A percentile compares a stretch with the other conserved stretches of the same genome.
Conservation (phyloP, 305 asterid species). For the Monarda citriodora region DNA sequence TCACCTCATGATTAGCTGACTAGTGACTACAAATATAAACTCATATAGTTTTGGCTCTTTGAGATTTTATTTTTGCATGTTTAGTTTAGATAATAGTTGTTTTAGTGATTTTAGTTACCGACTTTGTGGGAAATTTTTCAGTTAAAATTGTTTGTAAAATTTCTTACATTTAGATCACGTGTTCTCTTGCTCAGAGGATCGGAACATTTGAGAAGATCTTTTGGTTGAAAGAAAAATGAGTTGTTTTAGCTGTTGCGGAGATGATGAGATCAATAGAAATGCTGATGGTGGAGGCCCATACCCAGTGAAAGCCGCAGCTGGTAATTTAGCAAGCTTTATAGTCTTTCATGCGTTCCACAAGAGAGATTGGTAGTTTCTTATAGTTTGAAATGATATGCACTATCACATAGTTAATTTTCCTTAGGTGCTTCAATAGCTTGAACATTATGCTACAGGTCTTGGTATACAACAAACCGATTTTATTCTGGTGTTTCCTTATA, state of each 20-base stretch:
- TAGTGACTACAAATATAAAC: not conserved
- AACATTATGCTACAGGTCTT: conserved; percentile 7
- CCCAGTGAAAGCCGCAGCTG: conserved; percentile 50
- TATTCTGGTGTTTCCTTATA: not conserved
- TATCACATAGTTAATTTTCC: not conserved
- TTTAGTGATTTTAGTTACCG: not conserved
- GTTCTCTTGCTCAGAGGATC: conserved; percentile 14
- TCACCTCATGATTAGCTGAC: not conserved
- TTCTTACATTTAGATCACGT: not conserved
- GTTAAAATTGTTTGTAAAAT: not conserved
- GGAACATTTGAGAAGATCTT: conserved; percentile 19
- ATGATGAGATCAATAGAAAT: conserved; percentile 54
- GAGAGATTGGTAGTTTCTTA: conserved; percentile 1
- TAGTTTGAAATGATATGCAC: not conserved
- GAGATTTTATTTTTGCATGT: not conserved
- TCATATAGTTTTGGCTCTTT: not conserved
- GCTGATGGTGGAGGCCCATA: conserved; percentile 61
- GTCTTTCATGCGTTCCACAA: conserved; percentile 8
- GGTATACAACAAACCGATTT: not conserved
- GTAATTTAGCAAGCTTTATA: conserved; percentile 33
- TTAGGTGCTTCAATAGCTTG: not conserved
- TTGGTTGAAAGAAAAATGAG: conserved; percentile 45
- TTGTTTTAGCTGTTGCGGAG: conserved; percentile 77
- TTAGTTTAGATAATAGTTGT: not conserved
- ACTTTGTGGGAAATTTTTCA: not conserved